Percentiles rank a stretch among this genome's conserved stretches.
These are phyloP conservation scores for Xylaria castorea DNA, from an alignment of 495 filamentous ascomycete species.

Conservation along the genomic window DNA sequence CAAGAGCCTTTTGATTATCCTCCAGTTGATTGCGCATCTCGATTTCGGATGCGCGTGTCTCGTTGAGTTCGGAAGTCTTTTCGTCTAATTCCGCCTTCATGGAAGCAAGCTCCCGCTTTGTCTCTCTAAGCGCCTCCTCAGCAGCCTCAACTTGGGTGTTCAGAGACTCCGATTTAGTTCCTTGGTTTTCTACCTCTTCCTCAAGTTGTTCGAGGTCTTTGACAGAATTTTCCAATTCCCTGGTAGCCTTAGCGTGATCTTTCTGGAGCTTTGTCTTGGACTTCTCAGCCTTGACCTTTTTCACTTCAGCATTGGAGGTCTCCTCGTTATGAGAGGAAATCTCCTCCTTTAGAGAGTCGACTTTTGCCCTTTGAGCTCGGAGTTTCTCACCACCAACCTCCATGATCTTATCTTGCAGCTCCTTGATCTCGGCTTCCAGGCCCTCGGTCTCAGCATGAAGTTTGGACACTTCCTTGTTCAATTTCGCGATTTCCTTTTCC, in stretches of 20 bases:
- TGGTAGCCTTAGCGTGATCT: slow-evolving; percentile 72
- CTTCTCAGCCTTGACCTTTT: slow-evolving; percentile 89
- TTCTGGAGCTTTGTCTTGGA: slow-evolving; percentile 86
- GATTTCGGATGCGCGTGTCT: slow-evolving; percentile 87
- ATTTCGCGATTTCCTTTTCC: slow-evolving; percentile 74
- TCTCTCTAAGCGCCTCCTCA: slow-evolving; percentile 77
- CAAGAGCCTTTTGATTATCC: slow-evolving; percentile 88
- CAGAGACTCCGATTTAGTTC: slow-evolving; percentile 72
- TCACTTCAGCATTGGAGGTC: slow-evolving; percentile 82
- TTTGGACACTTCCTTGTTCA: slow-evolving; percentile 80
- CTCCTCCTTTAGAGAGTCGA: slow-evolving; percentile 90
- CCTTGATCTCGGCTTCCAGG: slow-evolving; percentile 90
- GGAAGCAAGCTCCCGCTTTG: slow-evolving; percentile 78
- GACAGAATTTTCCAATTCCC: slow-evolving; percentile 73
- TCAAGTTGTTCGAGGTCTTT: slow-evolving; percentile 77
- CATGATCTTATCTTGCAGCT: slow-evolving; percentile 95
- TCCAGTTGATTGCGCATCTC: slow-evolving; percentile 98
- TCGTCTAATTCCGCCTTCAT: slow-evolving; percentile 87
- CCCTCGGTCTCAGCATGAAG: slow-evolving; percentile 80
- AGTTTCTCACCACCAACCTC: slow-evolving; percentile 93
- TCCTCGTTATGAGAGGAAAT: slow-evolving; percentile 80
- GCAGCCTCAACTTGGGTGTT: slow-evolving; percentile 83
- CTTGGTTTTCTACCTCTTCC: slow-evolving; percentile 77
- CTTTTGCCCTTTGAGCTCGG: slow-evolving; percentile 86
- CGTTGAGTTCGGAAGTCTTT: slow-evolving; percentile 86